phyloP scores from a whole-genome alignment of 108 stramenopile genomes.

The Cyclostephanos tholiformis region DNA sequence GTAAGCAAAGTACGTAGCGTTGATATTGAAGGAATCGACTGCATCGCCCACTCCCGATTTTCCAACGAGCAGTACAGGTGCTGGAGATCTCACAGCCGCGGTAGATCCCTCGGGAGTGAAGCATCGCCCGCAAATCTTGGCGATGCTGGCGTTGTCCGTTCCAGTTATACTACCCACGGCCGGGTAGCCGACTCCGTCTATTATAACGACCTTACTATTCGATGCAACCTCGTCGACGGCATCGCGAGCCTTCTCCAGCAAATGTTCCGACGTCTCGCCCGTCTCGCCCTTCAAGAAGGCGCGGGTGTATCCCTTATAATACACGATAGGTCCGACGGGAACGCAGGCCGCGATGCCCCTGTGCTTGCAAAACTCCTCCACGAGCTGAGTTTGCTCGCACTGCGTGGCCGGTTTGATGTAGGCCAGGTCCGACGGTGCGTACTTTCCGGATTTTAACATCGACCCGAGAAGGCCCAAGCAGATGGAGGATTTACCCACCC shows the following conservation, averaged over 20 bases:
- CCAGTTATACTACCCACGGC: conserved; percentile 96
- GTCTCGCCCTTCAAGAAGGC: conserved; percentile 90
- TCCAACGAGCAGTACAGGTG: conserved; percentile 73
- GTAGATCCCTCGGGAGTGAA: conserved; percentile 1
- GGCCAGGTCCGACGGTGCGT: conserved; percentile 68
- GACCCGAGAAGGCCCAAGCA: conserved; percentile 71
- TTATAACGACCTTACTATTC: conserved; percentile 79
- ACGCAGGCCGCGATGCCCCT: conserved; percentile 74
- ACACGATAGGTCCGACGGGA: conserved; percentile 94
- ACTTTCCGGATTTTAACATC: conserved; percentile 50
- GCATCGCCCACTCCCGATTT: conserved; percentile 93
- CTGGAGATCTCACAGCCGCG: conserved; percentile 41
- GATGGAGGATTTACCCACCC: conserved; percentile 94
- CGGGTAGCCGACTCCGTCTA: conserved; percentile 98
- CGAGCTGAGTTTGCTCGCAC: conserved; percentile 89
- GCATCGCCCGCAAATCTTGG: conserved; percentile 64
- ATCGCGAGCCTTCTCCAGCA: conserved; percentile 70
- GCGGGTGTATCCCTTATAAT: conserved; percentile 96
- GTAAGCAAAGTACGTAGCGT: conserved; percentile 88
- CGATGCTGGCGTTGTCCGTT: conserved; percentile 91
- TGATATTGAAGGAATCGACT: conserved; percentile 95
- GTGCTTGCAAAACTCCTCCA: conserved; percentile 82
- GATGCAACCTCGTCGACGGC: conserved; percentile 80
- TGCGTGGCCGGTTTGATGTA: conserved; percentile 99
- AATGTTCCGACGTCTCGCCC: conserved; percentile 58